Percentiles rank a stretch among this genome's conserved stretches.
phyloP scores from a whole-genome alignment of 441 rosid species.

The Populus hybrid region DNA sequence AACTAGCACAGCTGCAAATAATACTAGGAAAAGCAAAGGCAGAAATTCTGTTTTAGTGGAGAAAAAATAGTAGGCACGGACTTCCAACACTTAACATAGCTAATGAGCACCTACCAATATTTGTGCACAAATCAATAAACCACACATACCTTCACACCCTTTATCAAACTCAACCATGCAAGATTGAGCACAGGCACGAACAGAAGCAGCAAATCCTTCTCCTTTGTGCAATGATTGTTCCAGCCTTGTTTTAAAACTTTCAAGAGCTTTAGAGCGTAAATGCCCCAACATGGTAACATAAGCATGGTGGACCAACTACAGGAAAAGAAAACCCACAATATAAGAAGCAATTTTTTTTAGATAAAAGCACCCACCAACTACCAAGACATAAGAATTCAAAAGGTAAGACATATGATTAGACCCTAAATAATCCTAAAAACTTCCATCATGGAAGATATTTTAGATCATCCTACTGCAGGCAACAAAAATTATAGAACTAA shows the following conservation, averaged over 20 bases:
- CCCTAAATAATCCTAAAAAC: not conserved
- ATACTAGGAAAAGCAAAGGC: not conserved
- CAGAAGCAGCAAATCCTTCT: slow-evolving; percentile 68
- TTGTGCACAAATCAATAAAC: not conserved
- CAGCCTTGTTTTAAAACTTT: slow-evolving; percentile 48
- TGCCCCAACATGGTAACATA: slow-evolving; percentile 58
- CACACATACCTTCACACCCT: slow-evolving; percentile 60
- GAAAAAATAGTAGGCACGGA: not conserved
- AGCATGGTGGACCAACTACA: slow-evolving; percentile 59
- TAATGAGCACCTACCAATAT: not conserved
- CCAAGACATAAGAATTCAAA: not conserved
- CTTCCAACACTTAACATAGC: not conserved
- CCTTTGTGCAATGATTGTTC: slow-evolving; percentile 54
- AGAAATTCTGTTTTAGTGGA: not conserved
- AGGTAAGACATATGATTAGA: not conserved
- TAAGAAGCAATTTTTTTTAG: not conserved
- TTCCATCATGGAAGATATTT: not conserved
- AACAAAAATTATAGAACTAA: not conserved
- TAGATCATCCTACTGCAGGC: not conserved
- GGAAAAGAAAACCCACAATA: not conserved
- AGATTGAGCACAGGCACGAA: slow-evolving; percentile 35
- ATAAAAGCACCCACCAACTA: not conserved
- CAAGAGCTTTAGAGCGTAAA: slow-evolving; percentile 54
- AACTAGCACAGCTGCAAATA: not conserved
- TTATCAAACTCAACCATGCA: slow-evolving; percentile 62